Conservation (phyloP, 225 moss, liverwort and hornwort genomes). For the Bryum argenteum region DNA sequence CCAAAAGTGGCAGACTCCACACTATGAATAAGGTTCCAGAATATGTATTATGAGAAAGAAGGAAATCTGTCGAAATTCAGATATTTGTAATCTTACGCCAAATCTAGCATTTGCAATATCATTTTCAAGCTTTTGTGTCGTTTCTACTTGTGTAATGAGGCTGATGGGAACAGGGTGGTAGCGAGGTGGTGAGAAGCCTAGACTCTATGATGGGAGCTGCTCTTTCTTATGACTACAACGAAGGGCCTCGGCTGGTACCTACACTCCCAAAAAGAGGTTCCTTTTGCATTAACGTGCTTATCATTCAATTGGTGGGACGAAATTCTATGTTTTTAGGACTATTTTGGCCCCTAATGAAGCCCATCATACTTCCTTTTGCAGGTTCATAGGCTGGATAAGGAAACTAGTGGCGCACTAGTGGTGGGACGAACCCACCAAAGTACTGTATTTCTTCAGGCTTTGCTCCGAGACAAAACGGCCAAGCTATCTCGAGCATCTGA, state of each 20-base stretch:
- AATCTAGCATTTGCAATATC: not conserved
- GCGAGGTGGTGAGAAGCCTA: slow-evolving; percentile 73
- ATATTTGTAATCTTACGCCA: too few relatives aligned
- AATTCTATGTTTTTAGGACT: slow-evolving; percentile 1
- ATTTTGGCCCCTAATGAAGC: slow-evolving; percentile 1
- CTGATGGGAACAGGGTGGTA: slow-evolving; percentile 69
- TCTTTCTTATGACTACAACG: slow-evolving; percentile 65
- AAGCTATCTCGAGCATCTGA: slow-evolving; percentile 34
- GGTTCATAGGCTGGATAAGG: slow-evolving; percentile 97
- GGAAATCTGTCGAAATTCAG: too few relatives aligned
- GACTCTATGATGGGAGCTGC: slow-evolving; percentile 86
- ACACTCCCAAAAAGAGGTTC: not conserved
- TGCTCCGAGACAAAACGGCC: slow-evolving; percentile 80
- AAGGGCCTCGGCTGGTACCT: slow-evolving; percentile 87
- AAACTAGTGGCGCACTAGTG: slow-evolving; percentile 89
- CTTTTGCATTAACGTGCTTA: too few relatives aligned
- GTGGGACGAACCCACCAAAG: slow-evolving; percentile 83
- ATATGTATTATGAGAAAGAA: too few relatives aligned
- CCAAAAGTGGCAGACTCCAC: not conserved
- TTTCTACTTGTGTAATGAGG: slow-evolving; percentile 12
- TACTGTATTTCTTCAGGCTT: slow-evolving; percentile 76
- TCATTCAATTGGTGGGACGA: not conserved
- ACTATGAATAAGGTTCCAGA: too few relatives aligned
- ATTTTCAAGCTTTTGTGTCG: not conserved
- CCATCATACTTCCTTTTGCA: slow-evolving; percentile 25